Percentiles rank a stretch among this genome's conserved stretches.
These are phyloP conservation scores for Euphorbia peplus DNA, from an alignment of 345 rosid genomes.

Conservation along the genomic window DNA sequence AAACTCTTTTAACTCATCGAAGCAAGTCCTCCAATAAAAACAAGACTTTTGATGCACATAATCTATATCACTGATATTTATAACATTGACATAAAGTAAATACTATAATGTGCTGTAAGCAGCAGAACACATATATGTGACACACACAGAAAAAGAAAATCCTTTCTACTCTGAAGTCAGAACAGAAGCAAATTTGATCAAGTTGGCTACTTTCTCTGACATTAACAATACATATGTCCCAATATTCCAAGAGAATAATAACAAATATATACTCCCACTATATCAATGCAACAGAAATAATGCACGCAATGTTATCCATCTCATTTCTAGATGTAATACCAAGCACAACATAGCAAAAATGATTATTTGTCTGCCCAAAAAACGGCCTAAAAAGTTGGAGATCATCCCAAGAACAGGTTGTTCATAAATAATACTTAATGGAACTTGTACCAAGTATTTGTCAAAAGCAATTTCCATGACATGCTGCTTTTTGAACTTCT, in stretches of 20 bases:
- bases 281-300: not conserved
- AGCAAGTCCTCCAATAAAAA: not conserved
- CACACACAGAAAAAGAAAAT: not conserved
- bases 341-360: not conserved
- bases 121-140: not conserved
- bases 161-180: not conserved
- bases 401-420: not conserved
- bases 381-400: not conserved
- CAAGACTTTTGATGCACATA: not conserved
- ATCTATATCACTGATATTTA: not conserved
- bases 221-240: not conserved
- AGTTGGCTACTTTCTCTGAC: not conserved
- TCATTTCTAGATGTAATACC: not conserved
- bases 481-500: not conserved
- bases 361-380: not conserved
- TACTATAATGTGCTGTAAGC: not conserved
- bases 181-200: conserved; percentile 1
- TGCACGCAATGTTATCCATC: not conserved
- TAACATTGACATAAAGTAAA: not conserved
- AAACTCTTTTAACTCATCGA: not conserved
- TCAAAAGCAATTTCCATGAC: not conserved
- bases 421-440: not conserved
- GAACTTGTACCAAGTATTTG: not conserved
- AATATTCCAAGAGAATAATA: not conserved
- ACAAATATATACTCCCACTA: not conserved